These are phyloP conservation scores for Melaleuca quinquenervia DNA, from an alignment of 345 rosid genomes.

Conservation along the genomic window DNA sequence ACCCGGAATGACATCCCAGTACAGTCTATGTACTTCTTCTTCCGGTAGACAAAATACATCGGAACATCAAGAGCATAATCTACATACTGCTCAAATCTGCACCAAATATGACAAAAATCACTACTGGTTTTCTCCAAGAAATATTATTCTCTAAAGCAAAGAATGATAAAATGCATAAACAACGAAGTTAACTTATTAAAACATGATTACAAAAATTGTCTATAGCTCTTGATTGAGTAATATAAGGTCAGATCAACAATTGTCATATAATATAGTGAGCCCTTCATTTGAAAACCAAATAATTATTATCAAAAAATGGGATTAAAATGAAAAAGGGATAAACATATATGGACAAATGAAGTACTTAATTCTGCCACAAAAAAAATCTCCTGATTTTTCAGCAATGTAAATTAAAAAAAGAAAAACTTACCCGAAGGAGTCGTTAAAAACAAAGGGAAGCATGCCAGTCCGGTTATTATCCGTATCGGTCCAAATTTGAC, in stretches of 20 bases:
- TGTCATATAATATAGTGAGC: neutral
- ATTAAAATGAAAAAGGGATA: neutral
- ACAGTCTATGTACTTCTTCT: slow-evolving; percentile 83
- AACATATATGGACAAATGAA: neutral
- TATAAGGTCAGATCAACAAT: neutral
- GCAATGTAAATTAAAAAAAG: neutral
- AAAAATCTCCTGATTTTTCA: neutral
- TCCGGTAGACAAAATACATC: slow-evolving; percentile 91
- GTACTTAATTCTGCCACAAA: neutral
- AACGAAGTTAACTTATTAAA: neutral
- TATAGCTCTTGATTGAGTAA: neutral
- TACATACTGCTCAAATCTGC: slow-evolving; percentile 98
- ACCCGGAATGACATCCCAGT: slow-evolving; percentile 97
- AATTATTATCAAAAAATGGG: neutral
- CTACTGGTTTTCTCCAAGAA: neutral
- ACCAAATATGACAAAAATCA: neutral
- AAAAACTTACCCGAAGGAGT: slow-evolving; percentile 76
- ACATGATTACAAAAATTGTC: neutral
- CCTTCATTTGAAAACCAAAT: neutral
- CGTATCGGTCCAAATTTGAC: slow-evolving; percentile 95
- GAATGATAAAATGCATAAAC: neutral
- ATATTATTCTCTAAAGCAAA: neutral
- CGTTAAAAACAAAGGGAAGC: slow-evolving; percentile 96
- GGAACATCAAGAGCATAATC: slow-evolving; percentile 99
- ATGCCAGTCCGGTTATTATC: slow-evolving; percentile 87